Evolutionary conservation across 345 rosid species (phyloP).

Genomic region (Gossypium rotundifolium): DNA sequence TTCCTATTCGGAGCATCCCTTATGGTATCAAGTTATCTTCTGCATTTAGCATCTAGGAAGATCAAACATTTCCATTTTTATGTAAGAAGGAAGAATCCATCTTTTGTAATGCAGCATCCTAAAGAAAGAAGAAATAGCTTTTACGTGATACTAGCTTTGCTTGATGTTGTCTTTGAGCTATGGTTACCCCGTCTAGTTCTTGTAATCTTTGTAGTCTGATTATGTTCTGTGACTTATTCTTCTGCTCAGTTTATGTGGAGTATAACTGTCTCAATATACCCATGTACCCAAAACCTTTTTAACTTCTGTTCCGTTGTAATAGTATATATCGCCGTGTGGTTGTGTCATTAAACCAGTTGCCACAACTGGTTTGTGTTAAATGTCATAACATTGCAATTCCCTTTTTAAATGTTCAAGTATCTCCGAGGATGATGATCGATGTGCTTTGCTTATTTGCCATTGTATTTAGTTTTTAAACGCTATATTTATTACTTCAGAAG

Average conservation of each 20-base stretch:
- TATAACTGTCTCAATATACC: not conserved
- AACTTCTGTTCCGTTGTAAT: not conserved
- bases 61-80: not conserved
- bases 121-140: not conserved
- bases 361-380: not conserved
- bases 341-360: not conserved
- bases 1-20: not conserved
- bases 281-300: not conserved
- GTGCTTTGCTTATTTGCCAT: not conserved
- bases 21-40: not conserved
- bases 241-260: not conserved
- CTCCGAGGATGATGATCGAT: not conserved
- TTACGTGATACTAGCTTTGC: not conserved
- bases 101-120: not conserved
- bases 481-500: constrained; percentile 14
- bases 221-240: not conserved
- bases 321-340: not conserved
- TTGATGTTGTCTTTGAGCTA: not conserved
- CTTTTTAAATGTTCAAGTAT: not conserved
- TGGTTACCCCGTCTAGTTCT: not conserved
- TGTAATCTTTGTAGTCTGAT: not conserved
- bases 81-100: not conserved
- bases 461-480: constrained; percentile 1
- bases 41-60: not conserved
- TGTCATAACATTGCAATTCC: not conserved